phyloP scores from a whole-genome alignment of 2,329 filamentous ascomycete genomes.

The Fusarium caatingaense region DNA sequence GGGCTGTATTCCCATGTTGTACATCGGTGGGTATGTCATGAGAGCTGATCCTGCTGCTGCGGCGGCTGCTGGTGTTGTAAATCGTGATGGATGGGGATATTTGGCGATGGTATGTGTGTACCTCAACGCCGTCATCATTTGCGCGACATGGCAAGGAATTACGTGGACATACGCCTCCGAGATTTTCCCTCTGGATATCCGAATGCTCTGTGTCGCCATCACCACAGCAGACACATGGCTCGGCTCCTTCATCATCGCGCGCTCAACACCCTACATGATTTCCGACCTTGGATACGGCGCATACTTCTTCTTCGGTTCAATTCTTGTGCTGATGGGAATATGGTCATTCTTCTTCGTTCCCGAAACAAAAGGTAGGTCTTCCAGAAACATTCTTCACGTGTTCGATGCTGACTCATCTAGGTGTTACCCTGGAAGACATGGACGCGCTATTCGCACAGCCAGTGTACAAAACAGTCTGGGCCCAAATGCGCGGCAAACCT shows the following conservation, averaged over 20 bases:
- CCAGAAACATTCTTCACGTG: not conserved
- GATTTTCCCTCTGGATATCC: slow-evolving; percentile 57
- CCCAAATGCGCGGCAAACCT: slow-evolving; percentile 37
- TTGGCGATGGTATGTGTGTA: slow-evolving; percentile 60
- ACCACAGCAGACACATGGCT: slow-evolving; percentile 54
- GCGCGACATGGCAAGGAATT: slow-evolving; percentile 57
- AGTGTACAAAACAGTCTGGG: slow-evolving; percentile 50
- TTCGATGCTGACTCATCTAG: slow-evolving; percentile 29
- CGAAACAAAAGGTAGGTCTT: slow-evolving; percentile 59
- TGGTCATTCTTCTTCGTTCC: slow-evolving; percentile 64
- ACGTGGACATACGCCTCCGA: slow-evolving; percentile 60
- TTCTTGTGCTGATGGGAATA: slow-evolving; percentile 57
- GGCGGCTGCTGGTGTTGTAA: slow-evolving; percentile 59
- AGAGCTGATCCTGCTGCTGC: slow-evolving; percentile 50
- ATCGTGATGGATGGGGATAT: slow-evolving; percentile 55
- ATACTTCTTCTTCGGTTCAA: slow-evolving; percentile 64
- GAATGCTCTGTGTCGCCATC: slow-evolving; percentile 52
- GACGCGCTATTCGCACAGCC: slow-evolving; percentile 51
- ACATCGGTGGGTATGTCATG: slow-evolving; percentile 54
- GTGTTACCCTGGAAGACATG: slow-evolving; percentile 61
- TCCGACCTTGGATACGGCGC: slow-evolving; percentile 59
- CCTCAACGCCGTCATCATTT: slow-evolving; percentile 56
- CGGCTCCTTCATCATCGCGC: slow-evolving; percentile 55
- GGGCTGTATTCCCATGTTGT: slow-evolving; percentile 54
- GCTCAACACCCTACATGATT: slow-evolving; percentile 56